Base-by-base conservation (phyloP, 495 filamentous ascomycete genomes). In the Penicillium verhagenii region DNA sequence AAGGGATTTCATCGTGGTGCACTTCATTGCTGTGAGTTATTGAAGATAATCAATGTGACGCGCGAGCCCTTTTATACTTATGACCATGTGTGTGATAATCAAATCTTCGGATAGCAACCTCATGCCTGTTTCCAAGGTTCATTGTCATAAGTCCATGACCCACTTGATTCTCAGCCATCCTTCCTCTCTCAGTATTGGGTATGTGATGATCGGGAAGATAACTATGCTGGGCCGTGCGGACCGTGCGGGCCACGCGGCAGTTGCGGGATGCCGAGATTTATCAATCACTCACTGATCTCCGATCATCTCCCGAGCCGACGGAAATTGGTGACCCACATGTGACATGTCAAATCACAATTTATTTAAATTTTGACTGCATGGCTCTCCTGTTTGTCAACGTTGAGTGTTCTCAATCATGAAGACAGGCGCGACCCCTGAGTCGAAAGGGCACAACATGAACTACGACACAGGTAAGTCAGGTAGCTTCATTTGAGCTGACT, bases 1-100 rank as follows among this genome's bases (percentile, higher is more conserved):
- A n/a, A 63, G 46, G 1, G 56, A 56, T 54, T 48, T 57, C 60
- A 63, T 63, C 4, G 44, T 54, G 16, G 25, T 47, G 18, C 20
- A 6, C 11, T 16, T 28, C 40, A 47, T 50, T 16, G 20, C 11
- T 1, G 6, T 28, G 2, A 28, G 26, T 9, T 20, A 21, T 21
- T 23, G 5, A 14, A 13, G 14, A 35, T 13, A 35, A n/a, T 16
- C 3, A 35, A 4, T 6, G 33, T 35, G 33, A 6, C 13, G 6
- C 33, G 14, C 13, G 33, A 35, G 6, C 1, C 33, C 13, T 6
- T 16, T 35, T 35, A 35, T 35, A n/a, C n/a, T n/a, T n/a, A 31
- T 31, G 13, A 1, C 2, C 13, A 35, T 14, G 6, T 35, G 33
- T 16, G 13, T 16, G 3, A n/a, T 14, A 35, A 35, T 4, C 3